A percentile compares a stretch with the other conserved stretches of the same genome.
These are phyloP conservation scores for Penicillium sp. DNA, from an alignment of 2,329 filamentous ascomycete species.

Conservation along the genomic window DNA sequence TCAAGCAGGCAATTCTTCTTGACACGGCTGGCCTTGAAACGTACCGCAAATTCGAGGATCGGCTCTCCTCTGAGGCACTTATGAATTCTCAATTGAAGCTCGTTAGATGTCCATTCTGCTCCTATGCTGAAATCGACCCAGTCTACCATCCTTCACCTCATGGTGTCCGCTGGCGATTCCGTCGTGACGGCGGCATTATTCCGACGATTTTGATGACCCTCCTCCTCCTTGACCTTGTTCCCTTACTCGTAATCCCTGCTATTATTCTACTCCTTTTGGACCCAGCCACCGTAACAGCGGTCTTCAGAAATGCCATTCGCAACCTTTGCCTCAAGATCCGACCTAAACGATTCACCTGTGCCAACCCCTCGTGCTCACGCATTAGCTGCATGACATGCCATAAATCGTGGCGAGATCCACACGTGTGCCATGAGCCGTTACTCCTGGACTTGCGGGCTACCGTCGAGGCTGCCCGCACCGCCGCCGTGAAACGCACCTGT, in stretches of 20 bases:
- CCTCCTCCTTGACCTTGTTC: constrained; percentile 44
- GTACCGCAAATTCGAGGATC: constrained; percentile 72
- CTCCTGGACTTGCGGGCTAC: constrained; percentile 79
- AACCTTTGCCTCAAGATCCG: constrained; percentile 69
- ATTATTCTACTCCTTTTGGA: constrained; percentile 58
- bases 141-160: constrained; percentile 59
- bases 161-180: constrained; percentile 57
- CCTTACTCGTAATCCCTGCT: constrained; percentile 51
- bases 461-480: constrained; percentile 88
- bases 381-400: constrained; percentile 77
- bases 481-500: constrained; percentile 92
- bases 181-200: constrained; percentile 51
- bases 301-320: constrained; percentile 60
- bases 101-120: constrained; percentile 84
- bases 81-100: constrained; percentile 71
- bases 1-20: constrained; percentile 69
- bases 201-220: constrained; percentile 51
- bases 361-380: constrained; percentile 64
- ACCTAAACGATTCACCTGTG: constrained; percentile 75
- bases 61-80: constrained; percentile 73
- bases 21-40: constrained; percentile 69
- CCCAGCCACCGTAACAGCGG: constrained; percentile 45
- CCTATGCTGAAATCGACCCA: constrained; percentile 84
- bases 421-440: constrained; percentile 83
- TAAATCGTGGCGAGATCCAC: constrained; percentile 82